These are phyloP conservation scores for Chaetoceros muelleri DNA, from an alignment of 108 stramenopile genomes.

Conservation along the genomic window DNA sequence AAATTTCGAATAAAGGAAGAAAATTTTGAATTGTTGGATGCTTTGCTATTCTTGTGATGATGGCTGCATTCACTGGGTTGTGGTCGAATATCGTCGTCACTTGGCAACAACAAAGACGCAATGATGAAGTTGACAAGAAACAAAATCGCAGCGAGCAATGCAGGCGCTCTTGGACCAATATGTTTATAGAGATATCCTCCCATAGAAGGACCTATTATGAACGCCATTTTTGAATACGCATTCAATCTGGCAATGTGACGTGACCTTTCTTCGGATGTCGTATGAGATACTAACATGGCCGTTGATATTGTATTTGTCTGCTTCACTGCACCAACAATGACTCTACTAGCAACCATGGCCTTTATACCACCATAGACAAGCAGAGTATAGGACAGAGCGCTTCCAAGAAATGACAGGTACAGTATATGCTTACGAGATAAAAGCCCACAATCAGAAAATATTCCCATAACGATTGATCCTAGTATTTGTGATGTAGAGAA, in stretches of 20 bases:
- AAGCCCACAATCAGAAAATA: slow-evolving; percentile 55
- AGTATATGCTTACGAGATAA: slow-evolving; percentile 48
- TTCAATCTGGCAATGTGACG: slow-evolving; percentile 47
- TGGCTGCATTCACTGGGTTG: not conserved
- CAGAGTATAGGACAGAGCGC: slow-evolving; percentile 68
- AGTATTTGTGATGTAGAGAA: slow-evolving; percentile 83
- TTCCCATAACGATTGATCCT: slow-evolving; percentile 75
- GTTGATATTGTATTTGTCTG: slow-evolving; percentile 92
- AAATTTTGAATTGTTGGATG: not conserved
- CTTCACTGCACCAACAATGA: slow-evolving; percentile 87
- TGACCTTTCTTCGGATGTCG: slow-evolving; percentile 34
- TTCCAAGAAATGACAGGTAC: slow-evolving; percentile 77
- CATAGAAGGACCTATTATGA: slow-evolving; percentile 66
- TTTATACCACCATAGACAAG: slow-evolving; percentile 51
- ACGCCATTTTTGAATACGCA: slow-evolving; percentile 51
- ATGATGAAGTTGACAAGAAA: slow-evolving; percentile 51
- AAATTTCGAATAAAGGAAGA: slow-evolving; percentile 34
- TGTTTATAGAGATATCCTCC: slow-evolving; percentile 58
- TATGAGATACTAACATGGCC: slow-evolving; percentile 55
- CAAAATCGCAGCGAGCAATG: slow-evolving; percentile 32
- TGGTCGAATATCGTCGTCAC: slow-evolving; percentile 4
- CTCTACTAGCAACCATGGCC: slow-evolving; percentile 48
- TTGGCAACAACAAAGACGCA: slow-evolving; percentile 32
- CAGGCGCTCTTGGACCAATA: slow-evolving; percentile 45
- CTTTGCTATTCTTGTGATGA: not conserved